Percentiles rank a stretch among this genome's conserved stretches.
Conservation (phyloP, 1,284 basidiomycete species). For the Polyporus tsugae region DNA sequence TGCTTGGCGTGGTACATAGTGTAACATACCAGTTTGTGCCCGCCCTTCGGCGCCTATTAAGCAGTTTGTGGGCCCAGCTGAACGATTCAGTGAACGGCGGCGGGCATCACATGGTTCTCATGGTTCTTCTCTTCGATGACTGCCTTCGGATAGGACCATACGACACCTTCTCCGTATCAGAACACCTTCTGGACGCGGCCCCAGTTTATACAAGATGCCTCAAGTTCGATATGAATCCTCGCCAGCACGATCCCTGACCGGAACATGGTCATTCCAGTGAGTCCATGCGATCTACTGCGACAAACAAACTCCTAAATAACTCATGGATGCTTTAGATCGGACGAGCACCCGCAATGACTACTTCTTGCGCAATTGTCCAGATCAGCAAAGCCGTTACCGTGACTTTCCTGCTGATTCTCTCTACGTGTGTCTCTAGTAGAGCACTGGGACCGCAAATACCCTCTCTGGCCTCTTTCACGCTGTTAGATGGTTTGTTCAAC, state of each 20-base stretch:
- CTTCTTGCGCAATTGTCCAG: neutral
- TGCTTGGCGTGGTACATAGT: neutral
- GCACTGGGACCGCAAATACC: conserved; percentile 37
- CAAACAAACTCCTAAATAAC: neutral
- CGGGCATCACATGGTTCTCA: neutral
- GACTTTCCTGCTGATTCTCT: conserved; percentile 11
- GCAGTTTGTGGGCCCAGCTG: too few relatives aligned
- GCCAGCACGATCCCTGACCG: neutral
- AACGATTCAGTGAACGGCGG: neutral
- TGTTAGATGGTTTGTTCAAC: conserved; percentile 28
- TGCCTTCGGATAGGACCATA: neutral
- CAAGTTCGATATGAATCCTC: neutral
- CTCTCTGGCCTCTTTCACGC: conserved; percentile 34
- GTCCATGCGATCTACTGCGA: neutral
- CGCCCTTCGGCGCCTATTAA: too few relatives aligned
- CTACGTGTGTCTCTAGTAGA: conserved; percentile 12
- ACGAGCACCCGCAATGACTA: neutral
- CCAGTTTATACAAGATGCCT: neutral
- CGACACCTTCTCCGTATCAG: neutral
- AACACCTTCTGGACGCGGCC: neutral
- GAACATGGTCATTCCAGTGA: neutral
- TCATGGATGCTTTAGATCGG: neutral
- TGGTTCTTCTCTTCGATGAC: neutral
- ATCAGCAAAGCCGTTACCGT: neutral
- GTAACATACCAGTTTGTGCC: too few relatives aligned